Evolutionary conservation across 225 moss, liverwort and hornwort species (phyloP).

Genomic region (Polytrichum formosum): DNA sequence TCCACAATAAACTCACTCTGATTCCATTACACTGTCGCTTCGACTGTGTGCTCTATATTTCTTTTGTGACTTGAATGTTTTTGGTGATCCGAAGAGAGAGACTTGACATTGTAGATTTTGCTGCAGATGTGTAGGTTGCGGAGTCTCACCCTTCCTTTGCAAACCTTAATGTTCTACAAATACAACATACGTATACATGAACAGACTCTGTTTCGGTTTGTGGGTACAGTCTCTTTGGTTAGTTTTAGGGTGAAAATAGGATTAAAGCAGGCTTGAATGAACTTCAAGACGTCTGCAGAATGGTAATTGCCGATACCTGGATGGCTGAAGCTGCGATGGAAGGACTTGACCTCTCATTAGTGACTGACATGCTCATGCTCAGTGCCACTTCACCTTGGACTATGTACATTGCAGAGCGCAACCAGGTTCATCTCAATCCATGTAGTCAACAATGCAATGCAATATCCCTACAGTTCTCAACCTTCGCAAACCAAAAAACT

Average conservation of each 20-base stretch:
- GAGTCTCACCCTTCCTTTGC: no score
- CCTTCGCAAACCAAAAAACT: no score
- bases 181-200: no score
- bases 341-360: constrained; percentile 61
- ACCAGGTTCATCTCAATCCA: constrained; percentile 46
- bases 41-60: no score
- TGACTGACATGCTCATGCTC: constrained; percentile 65
- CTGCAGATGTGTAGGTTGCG: no score
- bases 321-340: constrained; percentile 48
- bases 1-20: no score
- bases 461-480: neutral
- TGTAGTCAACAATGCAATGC: constrained; percentile 14
- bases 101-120: no score
- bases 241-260: neutral
- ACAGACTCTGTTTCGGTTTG: no score
- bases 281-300: constrained; percentile 3
- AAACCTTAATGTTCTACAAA: no score
- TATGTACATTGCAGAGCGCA: constrained; percentile 52
- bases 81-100: no score
- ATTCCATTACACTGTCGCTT: no score
- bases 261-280: neutral
- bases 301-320: constrained; percentile 24
- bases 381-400: constrained; percentile 76
- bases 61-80: no score
- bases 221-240: neutral